A percentile compares a stretch with the other conserved stretches of the same genome.
Conservation (phyloP, 495 filamentous ascomycete species). For the Podospora appendiculata region DNA sequence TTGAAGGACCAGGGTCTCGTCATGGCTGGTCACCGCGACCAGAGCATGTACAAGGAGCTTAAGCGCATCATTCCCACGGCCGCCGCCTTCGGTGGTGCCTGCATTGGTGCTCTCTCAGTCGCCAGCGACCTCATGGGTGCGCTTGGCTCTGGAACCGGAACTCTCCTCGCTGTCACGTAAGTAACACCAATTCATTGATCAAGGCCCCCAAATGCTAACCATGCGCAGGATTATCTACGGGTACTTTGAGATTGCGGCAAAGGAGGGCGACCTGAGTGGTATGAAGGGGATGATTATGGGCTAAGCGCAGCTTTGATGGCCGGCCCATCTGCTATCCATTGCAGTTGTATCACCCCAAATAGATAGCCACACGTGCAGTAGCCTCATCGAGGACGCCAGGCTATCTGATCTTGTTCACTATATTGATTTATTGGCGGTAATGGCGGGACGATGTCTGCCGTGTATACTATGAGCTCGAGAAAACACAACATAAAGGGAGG, state of each 20-base stretch:
- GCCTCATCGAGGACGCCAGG: conserved; percentile 1
- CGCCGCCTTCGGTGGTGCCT: conserved; percentile 96
- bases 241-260: conserved; percentile 98
- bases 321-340: not conserved
- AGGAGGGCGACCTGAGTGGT: conserved; percentile 89
- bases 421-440: conserved; percentile 19
- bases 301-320: conserved; percentile 18
- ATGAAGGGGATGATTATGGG: conserved; percentile 84
- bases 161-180: conserved; percentile 97
- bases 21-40: conserved; percentile 98
- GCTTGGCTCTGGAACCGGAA: conserved; percentile 94
- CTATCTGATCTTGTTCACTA: not conserved
- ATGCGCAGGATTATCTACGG: conserved; percentile 83
- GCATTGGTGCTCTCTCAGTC: conserved; percentile 96
- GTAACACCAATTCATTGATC: conserved; percentile 30
- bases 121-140: conserved; percentile 93
- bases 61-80: conserved; percentile 99
- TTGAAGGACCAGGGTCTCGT: conserved; percentile 98
- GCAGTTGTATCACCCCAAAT: not conserved
- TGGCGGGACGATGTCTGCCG: conserved; percentile 9
- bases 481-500: conserved; percentile 15
- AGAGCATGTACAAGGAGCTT: conserved; percentile 99
- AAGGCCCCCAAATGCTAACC: conserved; percentile 16
- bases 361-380: not conserved
- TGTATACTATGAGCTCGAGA: conserved; percentile 21